These are phyloP conservation scores for Leccinum disarticulatum DNA, from an alignment of 768 basidiomycete species.

Conservation along the genomic window DNA sequence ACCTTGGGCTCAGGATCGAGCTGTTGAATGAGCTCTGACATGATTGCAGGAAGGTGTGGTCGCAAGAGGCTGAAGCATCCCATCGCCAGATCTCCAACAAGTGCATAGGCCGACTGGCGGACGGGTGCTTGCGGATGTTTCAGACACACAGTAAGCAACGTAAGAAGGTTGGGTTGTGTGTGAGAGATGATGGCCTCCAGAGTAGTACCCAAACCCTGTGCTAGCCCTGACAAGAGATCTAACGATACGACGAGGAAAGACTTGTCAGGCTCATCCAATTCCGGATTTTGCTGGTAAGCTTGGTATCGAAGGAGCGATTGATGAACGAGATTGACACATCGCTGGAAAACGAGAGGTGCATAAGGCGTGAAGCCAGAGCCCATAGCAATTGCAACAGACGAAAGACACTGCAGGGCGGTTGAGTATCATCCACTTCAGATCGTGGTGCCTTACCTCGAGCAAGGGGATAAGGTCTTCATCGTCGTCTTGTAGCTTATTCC, in stretches of 20 bases:
- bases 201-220: conserved; percentile 84
- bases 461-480: conserved; percentile 93
- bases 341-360: conserved; percentile 87
- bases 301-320: conserved; percentile 82
- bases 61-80: conserved; percentile 86
- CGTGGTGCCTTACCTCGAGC: conserved; percentile 70
- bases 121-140: conserved; percentile 96
- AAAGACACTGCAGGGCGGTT: conserved; percentile 71
- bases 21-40: conserved; percentile 85
- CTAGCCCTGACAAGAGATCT: conserved; percentile 94
- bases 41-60: conserved; percentile 83
- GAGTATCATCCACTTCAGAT: conserved; percentile 1
- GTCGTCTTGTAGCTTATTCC: conserved; percentile 88
- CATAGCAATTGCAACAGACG: conserved; percentile 96
- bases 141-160: conserved; percentile 82
- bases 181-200: conserved; percentile 71
- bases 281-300: conserved; percentile 82
- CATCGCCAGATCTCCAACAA: conserved; percentile 97
- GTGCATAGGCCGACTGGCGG: conserved; percentile 95
- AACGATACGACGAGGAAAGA: conserved; percentile 97
- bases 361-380: conserved; percentile 86
- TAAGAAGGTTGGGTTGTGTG: conserved; percentile 75
- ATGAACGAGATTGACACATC: conserved; percentile 86
- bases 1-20: conserved; percentile 91
- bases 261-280: conserved; percentile 92